Conservation (phyloP, 1,139 yeast species). For the Kurtzmaniella quercitrusa region DNA sequence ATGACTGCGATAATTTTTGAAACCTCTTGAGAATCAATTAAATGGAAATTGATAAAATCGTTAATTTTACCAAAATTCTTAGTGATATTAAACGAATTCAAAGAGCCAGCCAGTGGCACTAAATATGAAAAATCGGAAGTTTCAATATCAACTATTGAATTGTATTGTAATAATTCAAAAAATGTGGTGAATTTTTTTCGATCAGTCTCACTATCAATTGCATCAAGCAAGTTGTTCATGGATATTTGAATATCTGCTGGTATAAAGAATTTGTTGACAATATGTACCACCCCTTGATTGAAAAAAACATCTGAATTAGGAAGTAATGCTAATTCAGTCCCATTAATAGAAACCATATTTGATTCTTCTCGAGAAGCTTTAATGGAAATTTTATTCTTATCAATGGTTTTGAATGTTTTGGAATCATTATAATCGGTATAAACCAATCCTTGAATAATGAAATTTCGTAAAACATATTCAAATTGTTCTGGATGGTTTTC, state of each 20-base stretch:
- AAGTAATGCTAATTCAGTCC: constrained; percentile 25
- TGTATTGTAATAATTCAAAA: constrained; percentile 40
- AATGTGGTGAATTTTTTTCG: constrained; percentile 25
- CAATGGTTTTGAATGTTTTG: constrained; percentile 24
- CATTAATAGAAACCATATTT: constrained; percentile 19
- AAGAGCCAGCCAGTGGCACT: constrained; percentile 63
- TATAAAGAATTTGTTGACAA: constrained; percentile 51
- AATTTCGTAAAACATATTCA: constrained; percentile 47
- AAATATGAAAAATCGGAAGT: constrained; percentile 60
- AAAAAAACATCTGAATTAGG: constrained; percentile 67
- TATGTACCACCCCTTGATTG: constrained; percentile 82
- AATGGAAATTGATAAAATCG: constrained; percentile 61
- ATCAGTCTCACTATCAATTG: constrained; percentile 12
- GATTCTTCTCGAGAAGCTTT: constrained; percentile 15
- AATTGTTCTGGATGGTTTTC: constrained; percentile 49
- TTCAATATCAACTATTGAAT: constrained; percentile 22
- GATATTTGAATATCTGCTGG: constrained; percentile 57
- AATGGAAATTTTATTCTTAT: constrained; percentile 30
- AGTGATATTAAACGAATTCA: constrained; percentile 52
- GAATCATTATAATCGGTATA: constrained; percentile 57
- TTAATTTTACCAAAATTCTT: constrained; percentile 39
- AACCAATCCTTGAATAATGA: constrained; percentile 58
- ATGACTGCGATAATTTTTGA: constrained; percentile 30
- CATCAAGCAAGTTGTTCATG: constrained; percentile 54
- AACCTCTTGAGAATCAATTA: constrained; percentile 54